Evolutionary conservation across 2,329 filamentous ascomycete species (phyloP), one percentile per base, ranked within the genome.

Genomic region (Laburnicola sp.): DNA sequence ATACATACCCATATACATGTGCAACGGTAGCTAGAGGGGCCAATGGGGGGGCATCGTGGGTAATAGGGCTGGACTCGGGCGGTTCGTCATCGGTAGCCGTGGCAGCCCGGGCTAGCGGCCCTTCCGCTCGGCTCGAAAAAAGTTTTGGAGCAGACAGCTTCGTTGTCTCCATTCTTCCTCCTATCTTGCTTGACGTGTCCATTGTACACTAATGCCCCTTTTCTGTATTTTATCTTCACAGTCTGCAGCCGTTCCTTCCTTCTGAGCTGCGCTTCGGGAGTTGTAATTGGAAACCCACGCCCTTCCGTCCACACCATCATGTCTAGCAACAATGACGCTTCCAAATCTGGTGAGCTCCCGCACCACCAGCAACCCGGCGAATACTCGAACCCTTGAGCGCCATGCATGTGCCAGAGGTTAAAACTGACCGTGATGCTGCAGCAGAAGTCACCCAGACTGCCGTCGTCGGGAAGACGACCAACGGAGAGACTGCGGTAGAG

Each of bases 251-350:
- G 39, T 60, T 62, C 55, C 57, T 64, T 68, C 58, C 49, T 59
- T 61, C 45, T 60, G 50, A 53, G 51, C 60, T 56, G 56, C 60
- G 58, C 53, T 45, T 60, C 45, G 53, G 45, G 49, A 40, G 45
- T 54, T 55, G 55, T 58, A 61, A 49, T 55, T 43, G 36, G 36
- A 47, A 39, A 39, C 48, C 44, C 45, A 37, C 36, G 39, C 40
- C 43, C 16, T 45, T 37, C 43, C 43, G 25, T 36, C 43, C 30
- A 38, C 45, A 56, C 54, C 56, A 58, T 46, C 59, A 73, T 73
- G 70, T 64, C 70, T 57, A 61, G 50, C 57, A 68, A 56, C 53
- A 65, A 71, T 71, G 70, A 73, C 67, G 70, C 68, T 61, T 66
- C 64, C 59, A 70, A 64, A 50, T 57, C 67, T 62, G 69, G 71